Base-by-base conservation (phyloP, 768 basidiomycete genomes). In the Rhodotorula taiwanensis region DNA sequence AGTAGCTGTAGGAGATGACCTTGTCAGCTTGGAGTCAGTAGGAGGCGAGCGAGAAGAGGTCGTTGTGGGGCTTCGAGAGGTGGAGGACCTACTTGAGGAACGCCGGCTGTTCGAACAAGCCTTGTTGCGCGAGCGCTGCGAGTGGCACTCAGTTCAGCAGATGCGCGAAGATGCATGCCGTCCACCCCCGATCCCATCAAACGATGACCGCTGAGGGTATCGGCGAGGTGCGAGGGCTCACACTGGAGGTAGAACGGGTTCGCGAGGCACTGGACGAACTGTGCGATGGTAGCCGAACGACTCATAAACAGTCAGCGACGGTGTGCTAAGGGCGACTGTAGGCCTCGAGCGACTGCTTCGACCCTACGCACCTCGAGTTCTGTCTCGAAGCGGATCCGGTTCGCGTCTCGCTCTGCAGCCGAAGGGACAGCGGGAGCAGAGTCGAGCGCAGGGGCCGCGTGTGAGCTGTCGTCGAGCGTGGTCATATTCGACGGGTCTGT, bases 171-270 rank as follows among this genome's bases (percentile, higher is more conserved):
- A n/a, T n/a, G n/a, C n/a, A n/a, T n/a, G n/a, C n/a, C n/a, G n/a
- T n/a, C n/a, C n/a, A n/a, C n/a, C n/a, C n/a, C 36, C 6, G 9
- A 4, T 13, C n/a, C 2, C 5, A 25, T 23, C 33, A 27, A 27
- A 39, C 45, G 30, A 31, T 34, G 30, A 23, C 15, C 16, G 47
- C 8, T 2, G 18, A 36, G 23, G 7, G 33, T 31, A 31, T 4
- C 15, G 10, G 3, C 11, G 3, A 15, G n/a, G 18, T 30, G 23
- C 20, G 16, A 10, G n/a, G 27, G 21, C 65, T 9, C 20, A 68
- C 64, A 62, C 52, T 71, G 70, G 2, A 69, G 57, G 57, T 71
- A 71, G 62, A 64, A 71, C 3, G 70, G 70, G 47, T 71, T 69
- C 8, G 69, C 69, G 2, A 70, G 61, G 52, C 65, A 69, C 23